Evolutionary conservation across 1,284 basidiomycete genomes (phyloP).

Genomic region (Laetiporus sulphureus): DNA sequence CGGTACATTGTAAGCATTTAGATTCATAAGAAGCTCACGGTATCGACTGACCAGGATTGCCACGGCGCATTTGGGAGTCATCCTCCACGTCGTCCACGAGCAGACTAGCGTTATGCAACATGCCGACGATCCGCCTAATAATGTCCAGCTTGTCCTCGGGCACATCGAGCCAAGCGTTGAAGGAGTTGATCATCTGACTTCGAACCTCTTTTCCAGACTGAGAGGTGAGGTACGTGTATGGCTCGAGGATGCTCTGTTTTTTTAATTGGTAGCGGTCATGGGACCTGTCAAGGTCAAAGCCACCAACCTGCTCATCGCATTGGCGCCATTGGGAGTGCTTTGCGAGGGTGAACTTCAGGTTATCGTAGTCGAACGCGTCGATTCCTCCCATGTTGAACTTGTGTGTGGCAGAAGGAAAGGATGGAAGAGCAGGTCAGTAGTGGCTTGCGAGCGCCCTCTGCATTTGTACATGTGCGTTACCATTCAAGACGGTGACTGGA

Average conservation of each 20-base stretch:
- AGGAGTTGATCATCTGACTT: conserved; percentile 2
- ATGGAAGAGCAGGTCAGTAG: too few species aligned
- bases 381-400: too few species aligned
- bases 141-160: neutral
- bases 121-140: conserved; percentile 1
- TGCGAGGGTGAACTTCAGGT: neutral
- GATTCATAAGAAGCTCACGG: neutral
- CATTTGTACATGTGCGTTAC: too few species aligned
- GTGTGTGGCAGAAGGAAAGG: too few species aligned
- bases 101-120: conserved; percentile 1
- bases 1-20: too few species aligned
- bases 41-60: neutral
- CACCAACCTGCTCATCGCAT: neutral
- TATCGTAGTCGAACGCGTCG: neutral
- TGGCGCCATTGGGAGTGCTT: neutral
- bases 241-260: conserved; percentile 1
- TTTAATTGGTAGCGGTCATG: too few species aligned
- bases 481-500: too few species aligned
- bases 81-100: conserved; percentile 3
- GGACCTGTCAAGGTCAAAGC: too few species aligned
- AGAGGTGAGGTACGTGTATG: conserved; percentile 2
- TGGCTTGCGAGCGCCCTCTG: too few species aligned
- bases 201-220: conserved; percentile 1
- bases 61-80: conserved; percentile 1
- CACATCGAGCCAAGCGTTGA: conserved; percentile 1